Base-by-base conservation (phyloP, 257 asterid genomes). In the Catharanthus roseus region DNA sequence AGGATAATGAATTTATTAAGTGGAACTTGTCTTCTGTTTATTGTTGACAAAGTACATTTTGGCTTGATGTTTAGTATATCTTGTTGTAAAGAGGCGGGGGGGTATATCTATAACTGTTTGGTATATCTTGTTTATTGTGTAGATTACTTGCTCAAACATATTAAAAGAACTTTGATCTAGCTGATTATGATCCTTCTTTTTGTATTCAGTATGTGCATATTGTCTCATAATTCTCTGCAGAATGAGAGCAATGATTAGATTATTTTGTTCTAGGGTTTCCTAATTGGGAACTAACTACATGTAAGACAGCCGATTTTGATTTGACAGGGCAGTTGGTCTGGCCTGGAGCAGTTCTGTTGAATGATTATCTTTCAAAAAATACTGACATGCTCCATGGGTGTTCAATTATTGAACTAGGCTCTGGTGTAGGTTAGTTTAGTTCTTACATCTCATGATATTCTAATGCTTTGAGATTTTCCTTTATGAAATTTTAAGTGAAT, bases 291-390 rank as follows among this genome's bases (percentile, higher is more conserved):
- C 88, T 90, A 66, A 85, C 85, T 64, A 42, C 67, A 55, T 74
- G 41, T 66, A 21, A 74, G 80, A 76, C 97, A 93, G 96, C 99
- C 75, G 97, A 93, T 85, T 93, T 86, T 79, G 99, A 93, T 83
- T 77, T 93, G 80, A 93, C 99, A 7, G 97, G 96, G 58, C 99
- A 93, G 86, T 73, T 93, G 79, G 99, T 91, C 21, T 93, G 99
- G 99, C 96, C 97, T 54, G 97, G 99, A 72, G 97, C 98, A 10
- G 89, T 78, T 68, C 87, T 90, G 58, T 55, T 90, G 85, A 93
- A 93, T 72, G 80, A 85, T 73, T 93, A 87, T 80, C 92, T 93
- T 67, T 86, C 90, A 3, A 80, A 80, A 77, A 90, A 87, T 73
- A 82, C 86, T 36, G 93, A 85, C 34, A 77, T 82, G 66, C 86